A percentile compares a stretch with the other conserved stretches of the same genome.
Evolutionary conservation across 306 rosid genomes (phyloP).

Genomic region (Mucuna pruriens): DNA sequence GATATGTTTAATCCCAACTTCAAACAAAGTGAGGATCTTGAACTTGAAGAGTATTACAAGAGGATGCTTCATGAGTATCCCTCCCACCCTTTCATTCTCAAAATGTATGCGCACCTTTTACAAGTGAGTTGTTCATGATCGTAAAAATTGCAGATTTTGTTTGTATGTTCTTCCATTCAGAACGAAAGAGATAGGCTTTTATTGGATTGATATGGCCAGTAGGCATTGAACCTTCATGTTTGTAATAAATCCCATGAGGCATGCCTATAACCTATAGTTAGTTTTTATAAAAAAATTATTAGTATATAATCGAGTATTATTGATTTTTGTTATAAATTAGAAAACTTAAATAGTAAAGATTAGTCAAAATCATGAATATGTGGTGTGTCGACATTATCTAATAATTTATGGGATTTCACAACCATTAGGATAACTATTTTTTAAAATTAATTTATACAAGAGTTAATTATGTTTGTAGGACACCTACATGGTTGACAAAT

Average conservation of each 20-base stretch:
- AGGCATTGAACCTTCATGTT: background rate
- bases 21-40: constrained; percentile 48
- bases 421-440: background rate
- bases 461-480: background rate
- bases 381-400: no score
- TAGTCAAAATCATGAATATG: no score
- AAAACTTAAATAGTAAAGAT: no score
- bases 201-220: constrained; percentile 2
- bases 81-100: constrained; percentile 66
- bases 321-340: no score
- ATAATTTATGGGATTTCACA: no score
- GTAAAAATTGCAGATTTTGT: background rate
- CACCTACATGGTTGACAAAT: background rate
- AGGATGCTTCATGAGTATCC: constrained; percentile 69
- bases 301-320: no score
- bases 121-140: constrained; percentile 49
- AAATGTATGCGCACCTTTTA: constrained; percentile 68
- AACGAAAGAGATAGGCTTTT: no score
- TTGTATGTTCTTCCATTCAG: background rate
- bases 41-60: constrained; percentile 59
- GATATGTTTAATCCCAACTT: constrained; percentile 42
- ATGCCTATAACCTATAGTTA: background rate
- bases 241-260: background rate
- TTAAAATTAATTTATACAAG: background rate
- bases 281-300: no score